A percentile compares a stretch with the other conserved stretches of the same genome.
phyloP scores from a whole-genome alignment of 2,329 filamentous ascomycete genomes.

The Cytospora leucostoma region DNA sequence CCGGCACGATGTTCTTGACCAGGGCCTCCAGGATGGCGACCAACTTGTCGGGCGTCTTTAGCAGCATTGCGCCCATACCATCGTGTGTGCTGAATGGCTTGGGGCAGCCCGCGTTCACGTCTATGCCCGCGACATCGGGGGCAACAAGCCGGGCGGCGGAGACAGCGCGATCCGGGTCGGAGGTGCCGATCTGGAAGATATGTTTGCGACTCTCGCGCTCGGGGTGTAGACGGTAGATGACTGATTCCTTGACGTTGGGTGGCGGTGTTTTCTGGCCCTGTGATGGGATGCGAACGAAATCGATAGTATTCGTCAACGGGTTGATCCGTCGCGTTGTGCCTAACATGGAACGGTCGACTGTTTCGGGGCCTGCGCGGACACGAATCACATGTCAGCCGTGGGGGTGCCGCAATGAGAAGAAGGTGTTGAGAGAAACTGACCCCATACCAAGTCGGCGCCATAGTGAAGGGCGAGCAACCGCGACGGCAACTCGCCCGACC shows the following conservation, averaged over 20 bases:
- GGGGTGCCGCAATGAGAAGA: background rate
- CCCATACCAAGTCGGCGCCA: conserved; percentile 96
- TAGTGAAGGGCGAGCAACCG: conserved; percentile 89
- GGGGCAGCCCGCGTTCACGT: conserved; percentile 97
- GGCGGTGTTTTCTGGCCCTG: conserved; percentile 64
- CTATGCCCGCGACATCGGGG: conserved; percentile 86
- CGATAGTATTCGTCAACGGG: conserved; percentile 73
- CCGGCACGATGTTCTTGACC: conserved; percentile 66
- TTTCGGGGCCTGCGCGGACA: conserved; percentile 72
- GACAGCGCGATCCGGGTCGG: conserved; percentile 79
- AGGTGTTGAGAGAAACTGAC: conserved; percentile 46
- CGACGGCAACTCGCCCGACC: conserved; percentile 92
- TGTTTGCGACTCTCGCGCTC: conserved; percentile 71
- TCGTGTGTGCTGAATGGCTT: conserved; percentile 93
- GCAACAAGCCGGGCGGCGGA: conserved; percentile 83
- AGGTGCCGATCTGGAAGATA: conserved; percentile 91
- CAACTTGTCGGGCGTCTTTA: conserved; percentile 81
- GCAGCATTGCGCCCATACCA: conserved; percentile 92
- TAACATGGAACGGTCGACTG: conserved; percentile 88
- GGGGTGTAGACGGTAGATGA: conserved; percentile 85
- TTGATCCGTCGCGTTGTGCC: conserved; percentile 80
- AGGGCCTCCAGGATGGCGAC: conserved; percentile 81
- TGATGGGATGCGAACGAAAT: conserved; percentile 78
- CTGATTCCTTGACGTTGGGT: conserved; percentile 58
- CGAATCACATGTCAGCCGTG: conserved; percentile 16